Conservation (phyloP, 805 yeast species). For the Sugiyamaella lignohabitans region DNA sequence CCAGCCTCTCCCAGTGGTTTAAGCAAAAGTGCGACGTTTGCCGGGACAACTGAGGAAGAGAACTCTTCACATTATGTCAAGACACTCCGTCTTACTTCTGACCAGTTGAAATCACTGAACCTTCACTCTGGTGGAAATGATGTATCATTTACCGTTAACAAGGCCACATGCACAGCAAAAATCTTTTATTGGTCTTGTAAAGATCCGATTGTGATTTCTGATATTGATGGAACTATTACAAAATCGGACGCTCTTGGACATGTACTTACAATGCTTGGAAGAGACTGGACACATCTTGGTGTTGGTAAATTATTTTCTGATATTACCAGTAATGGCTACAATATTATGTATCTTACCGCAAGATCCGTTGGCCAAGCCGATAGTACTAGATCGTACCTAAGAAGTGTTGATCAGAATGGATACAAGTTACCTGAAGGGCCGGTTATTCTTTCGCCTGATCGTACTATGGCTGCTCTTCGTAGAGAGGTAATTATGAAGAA, state of each 20-base stretch:
- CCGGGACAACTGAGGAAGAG: slow-evolving; percentile 19
- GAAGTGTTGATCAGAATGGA: slow-evolving; percentile 72
- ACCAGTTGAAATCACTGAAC: slow-evolving; percentile 69
- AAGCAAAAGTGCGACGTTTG: no score
- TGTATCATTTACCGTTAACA: slow-evolving; percentile 70
- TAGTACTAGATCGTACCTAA: slow-evolving; percentile 74
- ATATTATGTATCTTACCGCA: slow-evolving; percentile 88
- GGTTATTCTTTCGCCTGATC: slow-evolving; percentile 88
- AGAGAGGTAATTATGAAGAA: slow-evolving; percentile 90
- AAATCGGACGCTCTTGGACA: slow-evolving; percentile 97
- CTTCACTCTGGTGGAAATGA: slow-evolving; percentile 75
- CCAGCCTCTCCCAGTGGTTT: not conserved
- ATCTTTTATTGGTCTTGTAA: slow-evolving; percentile 77
- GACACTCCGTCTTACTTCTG: slow-evolving; percentile 85
- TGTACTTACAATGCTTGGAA: slow-evolving; percentile 84
- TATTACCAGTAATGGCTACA: slow-evolving; percentile 80
- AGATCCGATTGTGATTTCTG: slow-evolving; percentile 90
- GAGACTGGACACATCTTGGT: slow-evolving; percentile 97
- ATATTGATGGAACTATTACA: slow-evolving; percentile 96
- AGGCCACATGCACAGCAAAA: slow-evolving; percentile 65
- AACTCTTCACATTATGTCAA: slow-evolving; percentile 50
- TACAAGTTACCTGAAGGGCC: slow-evolving; percentile 79
- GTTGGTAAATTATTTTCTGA: slow-evolving; percentile 91
- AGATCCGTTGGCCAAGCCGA: slow-evolving; percentile 95
- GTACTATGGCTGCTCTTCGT: slow-evolving; percentile 90